Conservation (phyloP, 139 green algal genomes). For the Tetraselmis striata region DNA sequence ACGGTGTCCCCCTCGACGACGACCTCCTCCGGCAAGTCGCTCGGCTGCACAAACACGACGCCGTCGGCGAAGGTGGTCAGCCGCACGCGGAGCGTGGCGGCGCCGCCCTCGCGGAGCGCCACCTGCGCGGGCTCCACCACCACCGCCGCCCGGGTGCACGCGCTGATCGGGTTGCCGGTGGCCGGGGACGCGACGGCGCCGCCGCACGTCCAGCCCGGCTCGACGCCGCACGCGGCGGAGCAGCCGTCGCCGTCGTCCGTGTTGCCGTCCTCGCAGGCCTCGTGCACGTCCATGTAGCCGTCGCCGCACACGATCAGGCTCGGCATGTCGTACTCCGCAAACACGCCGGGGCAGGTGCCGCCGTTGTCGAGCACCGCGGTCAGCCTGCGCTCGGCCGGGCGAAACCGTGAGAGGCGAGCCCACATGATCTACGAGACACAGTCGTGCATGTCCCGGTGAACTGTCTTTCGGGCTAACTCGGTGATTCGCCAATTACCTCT, state of each 20-base stretch:
- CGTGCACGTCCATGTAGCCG: conserved; percentile 7
- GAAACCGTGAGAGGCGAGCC: not conserved
- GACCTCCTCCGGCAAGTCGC: not conserved
- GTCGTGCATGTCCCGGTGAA: too few species aligned
- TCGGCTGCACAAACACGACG: not conserved
- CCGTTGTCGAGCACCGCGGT: conserved; percentile 12
- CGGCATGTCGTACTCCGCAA: not conserved
- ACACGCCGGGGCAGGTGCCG: conserved; percentile 2
- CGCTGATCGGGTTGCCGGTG: not conserved
- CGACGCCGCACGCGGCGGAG: conserved; percentile 13
- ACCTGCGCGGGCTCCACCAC: not conserved
- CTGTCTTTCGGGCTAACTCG: not conserved
- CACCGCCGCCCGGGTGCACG: not conserved
- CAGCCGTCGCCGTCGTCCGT: conserved; percentile 20
- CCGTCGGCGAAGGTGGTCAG: not conserved
- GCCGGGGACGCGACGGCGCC: not conserved
- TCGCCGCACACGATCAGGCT: conserved; percentile 15
- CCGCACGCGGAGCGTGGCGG: not conserved
- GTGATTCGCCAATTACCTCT: too few species aligned
- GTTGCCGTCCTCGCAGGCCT: conserved; percentile 28
- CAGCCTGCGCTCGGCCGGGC: not conserved
- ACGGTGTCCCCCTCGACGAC: not conserved
- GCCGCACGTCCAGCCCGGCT: conserved; percentile 11
- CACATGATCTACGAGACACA: too few species aligned
- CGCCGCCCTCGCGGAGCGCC: not conserved